Evolutionary conservation across 2,329 filamentous ascomycete species (phyloP), one percentile per base, ranked within the genome.

Genomic region (Ceratocystis variospora): DNA sequence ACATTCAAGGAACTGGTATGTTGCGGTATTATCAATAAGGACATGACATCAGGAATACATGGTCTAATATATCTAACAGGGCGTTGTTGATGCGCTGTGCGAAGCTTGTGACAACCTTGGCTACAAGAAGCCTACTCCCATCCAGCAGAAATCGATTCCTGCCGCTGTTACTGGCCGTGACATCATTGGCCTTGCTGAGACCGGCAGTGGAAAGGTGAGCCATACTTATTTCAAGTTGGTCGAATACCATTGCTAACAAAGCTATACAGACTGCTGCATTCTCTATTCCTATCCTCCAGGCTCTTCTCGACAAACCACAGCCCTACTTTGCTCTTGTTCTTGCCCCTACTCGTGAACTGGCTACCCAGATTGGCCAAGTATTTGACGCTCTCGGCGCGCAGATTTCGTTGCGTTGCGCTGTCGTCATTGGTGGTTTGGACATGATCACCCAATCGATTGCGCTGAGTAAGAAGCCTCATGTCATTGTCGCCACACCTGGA

Each of bases 381-480:
- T 93, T 96, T 71, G 92, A 96, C 73, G 89, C 89, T 0, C 81
- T 99, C 0, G 92, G 93, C 4, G 86, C 89, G 8, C 80, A 91
- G 33, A 96, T 99, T 71, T 88, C 86, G n/a, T 87, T 97, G 46
- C 85, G 90, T 72, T 90, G 86, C 72, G 87, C 89, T 5, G 87
- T 93, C 17, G 85, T 99, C 55, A 89, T 97, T 1, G 94, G 94
- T 71, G 94, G 94, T 55, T 86, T 97, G 80, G 93, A 97, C 70
- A 96, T 96, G 90, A 89, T 96, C 0, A 83, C 89, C 0, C 94
- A 99, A 74, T 77, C 88, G 0, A 95, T 99, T 69, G 88, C 92
- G 0, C 82, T 99, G 0, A 90, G 89, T n/a, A 96, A 96, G 81
- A 93, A 93, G 71, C 94, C 94, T 6, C 94, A 99, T 72, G 87